A percentile compares a stretch with the other conserved stretches of the same genome.
phyloP scores from a whole-genome alignment of 495 filamentous ascomycete genomes.

The Penicillium parvum region DNA sequence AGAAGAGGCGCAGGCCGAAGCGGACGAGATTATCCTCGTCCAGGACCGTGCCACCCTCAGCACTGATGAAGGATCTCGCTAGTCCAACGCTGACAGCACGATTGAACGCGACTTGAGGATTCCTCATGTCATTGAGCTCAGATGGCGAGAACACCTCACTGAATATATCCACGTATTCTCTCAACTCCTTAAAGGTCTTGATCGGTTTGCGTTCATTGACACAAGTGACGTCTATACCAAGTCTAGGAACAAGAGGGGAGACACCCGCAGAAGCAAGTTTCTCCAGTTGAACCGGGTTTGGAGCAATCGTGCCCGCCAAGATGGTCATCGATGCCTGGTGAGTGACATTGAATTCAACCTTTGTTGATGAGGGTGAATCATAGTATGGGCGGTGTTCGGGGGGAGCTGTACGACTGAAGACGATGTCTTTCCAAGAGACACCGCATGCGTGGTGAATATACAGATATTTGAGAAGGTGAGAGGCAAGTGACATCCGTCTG shows the following conservation, averaged over 20 bases:
- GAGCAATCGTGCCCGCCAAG: slow-evolving; percentile 46
- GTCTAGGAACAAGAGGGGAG: slow-evolving; percentile 17
- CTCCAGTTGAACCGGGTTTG: slow-evolving; percentile 11
- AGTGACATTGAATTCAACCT: slow-evolving; percentile 78
- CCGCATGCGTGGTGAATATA: slow-evolving; percentile 59
- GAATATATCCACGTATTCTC: slow-evolving; percentile 71
- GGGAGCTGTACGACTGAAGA: slow-evolving; percentile 55
- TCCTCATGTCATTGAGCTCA: slow-evolving; percentile 57
- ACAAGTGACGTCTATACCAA: slow-evolving; percentile 73
- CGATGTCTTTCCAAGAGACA: slow-evolving; percentile 62
- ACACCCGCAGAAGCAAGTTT: slow-evolving; percentile 1
- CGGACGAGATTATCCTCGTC: slow-evolving; percentile 39
- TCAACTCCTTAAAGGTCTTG: slow-evolving; percentile 51
- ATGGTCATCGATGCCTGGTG: slow-evolving; percentile 80
- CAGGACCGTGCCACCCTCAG: slow-evolving; percentile 22
- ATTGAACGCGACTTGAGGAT: slow-evolving; percentile 26
- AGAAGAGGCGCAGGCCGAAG: slow-evolving; percentile 70
- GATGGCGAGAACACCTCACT: slow-evolving; percentile 64
- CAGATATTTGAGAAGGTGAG: slow-evolving; percentile 73
- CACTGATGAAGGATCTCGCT: no score
- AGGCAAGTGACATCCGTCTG: slow-evolving; percentile 57
- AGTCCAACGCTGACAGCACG: no score
- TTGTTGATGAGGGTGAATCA: slow-evolving; percentile 30
- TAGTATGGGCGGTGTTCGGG: slow-evolving; percentile 62
- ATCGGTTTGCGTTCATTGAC: slow-evolving; percentile 57